Percentiles rank a stretch among this genome's conserved stretches.
Conservation (phyloP, 2,329 filamentous ascomycete species). For the Penicillium polonicum region DNA sequence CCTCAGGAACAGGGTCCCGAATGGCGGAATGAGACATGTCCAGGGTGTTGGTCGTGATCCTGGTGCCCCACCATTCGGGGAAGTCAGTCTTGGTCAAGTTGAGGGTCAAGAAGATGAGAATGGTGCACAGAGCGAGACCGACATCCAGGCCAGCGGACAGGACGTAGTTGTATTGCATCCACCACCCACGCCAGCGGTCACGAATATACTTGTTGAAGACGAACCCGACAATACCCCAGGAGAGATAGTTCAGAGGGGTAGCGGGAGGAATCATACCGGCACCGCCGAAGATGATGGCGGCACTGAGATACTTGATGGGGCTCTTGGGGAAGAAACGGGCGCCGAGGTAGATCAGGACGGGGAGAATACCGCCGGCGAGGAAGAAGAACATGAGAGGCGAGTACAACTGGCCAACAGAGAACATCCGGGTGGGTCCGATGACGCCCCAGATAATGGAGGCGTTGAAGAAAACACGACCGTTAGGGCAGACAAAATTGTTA, state of each 20-base stretch:
- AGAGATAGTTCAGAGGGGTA: constrained; percentile 68
- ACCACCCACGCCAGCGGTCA: constrained; percentile 67
- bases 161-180: constrained; percentile 76
- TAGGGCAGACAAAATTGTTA: constrained; percentile 60
- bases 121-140: constrained; percentile 64
- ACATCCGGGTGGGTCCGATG: constrained; percentile 69
- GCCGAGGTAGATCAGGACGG: constrained; percentile 61
- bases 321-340: constrained; percentile 63
- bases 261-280: constrained; percentile 65
- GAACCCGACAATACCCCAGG: constrained; percentile 67
- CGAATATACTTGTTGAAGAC: constrained; percentile 69
- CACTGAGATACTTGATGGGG: constrained; percentile 64
- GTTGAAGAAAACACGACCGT: constrained; percentile 63
- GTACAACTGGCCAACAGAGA: constrained; percentile 63
- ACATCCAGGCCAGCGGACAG: constrained; percentile 69
- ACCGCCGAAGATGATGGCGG: constrained; percentile 67
- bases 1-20: constrained; percentile 53
- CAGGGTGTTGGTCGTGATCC: constrained; percentile 59
- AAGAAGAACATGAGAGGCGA: constrained; percentile 67
- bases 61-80: constrained; percentile 69
- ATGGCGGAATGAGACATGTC: constrained; percentile 61
- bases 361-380: constrained; percentile 63
- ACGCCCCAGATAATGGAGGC: constrained; percentile 71
- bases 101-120: constrained; percentile 69
- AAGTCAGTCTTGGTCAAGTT: constrained; percentile 57